phyloP scores from a whole-genome alignment of 2,329 filamentous ascomycete genomes.

The Cladophialophora chaetospira region DNA sequence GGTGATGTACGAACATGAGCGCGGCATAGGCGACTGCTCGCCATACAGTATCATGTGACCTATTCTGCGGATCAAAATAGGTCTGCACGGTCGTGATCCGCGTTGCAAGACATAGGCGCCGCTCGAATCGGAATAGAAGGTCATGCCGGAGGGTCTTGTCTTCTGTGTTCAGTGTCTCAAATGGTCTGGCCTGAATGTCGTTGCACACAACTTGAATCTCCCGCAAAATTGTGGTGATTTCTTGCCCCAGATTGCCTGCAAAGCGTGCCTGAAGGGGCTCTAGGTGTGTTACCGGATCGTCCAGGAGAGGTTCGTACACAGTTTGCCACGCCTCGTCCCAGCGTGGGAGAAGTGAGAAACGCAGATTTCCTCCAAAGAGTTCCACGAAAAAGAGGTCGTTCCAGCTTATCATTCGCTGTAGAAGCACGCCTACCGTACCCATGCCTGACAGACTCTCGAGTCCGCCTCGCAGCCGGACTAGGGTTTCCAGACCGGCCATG shows the following conservation, averaged over 20 bases:
- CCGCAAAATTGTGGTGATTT: constrained; percentile 3
- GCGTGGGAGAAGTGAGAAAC: constrained; percentile 10
- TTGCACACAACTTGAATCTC: constrained; percentile 17
- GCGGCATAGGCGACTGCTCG: constrained; percentile 10
- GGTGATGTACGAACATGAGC: constrained; percentile 18
- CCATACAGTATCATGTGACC: neutral
- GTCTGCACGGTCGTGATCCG: constrained; percentile 2
- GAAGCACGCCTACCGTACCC: constrained; percentile 4
- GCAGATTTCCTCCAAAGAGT: constrained; percentile 12
- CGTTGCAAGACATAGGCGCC: constrained; percentile 12
- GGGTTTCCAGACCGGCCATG: constrained; percentile 8
- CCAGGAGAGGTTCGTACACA: constrained; percentile 1
- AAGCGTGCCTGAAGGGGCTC: constrained; percentile 17
- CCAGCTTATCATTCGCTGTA: constrained; percentile 18
- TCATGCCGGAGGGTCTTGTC: constrained; percentile 14
- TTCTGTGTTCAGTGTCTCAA: neutral
- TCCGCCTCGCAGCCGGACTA: constrained; percentile 10
- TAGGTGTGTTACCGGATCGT: constrained; percentile 15
- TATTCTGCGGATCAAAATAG: neutral
- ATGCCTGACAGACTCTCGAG: constrained; percentile 6
- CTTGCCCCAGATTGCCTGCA: neutral
- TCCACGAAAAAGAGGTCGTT: constrained; percentile 15
- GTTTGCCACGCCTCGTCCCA: constrained; percentile 13
- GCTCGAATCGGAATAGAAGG: constrained; percentile 12
- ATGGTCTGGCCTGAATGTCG: constrained; percentile 9